These are phyloP conservation scores for Rauvolfia tetraphylla DNA, from an alignment of 257 asterid species.

Conservation along the genomic window DNA sequence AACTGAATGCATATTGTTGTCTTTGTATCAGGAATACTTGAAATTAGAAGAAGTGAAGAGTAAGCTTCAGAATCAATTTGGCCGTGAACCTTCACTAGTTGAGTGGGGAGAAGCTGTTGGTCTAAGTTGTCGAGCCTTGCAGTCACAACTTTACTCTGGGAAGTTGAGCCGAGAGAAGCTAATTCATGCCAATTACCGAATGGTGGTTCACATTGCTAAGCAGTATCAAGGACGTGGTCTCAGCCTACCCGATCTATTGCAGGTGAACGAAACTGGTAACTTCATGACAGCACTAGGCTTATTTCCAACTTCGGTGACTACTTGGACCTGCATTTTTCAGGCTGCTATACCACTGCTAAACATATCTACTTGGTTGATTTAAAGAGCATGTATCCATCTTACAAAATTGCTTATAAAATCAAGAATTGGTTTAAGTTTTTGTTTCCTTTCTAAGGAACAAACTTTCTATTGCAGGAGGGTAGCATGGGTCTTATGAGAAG, in stretches of 20 bases:
- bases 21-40: slow-evolving; percentile 47
- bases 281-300: slow-evolving; percentile 19
- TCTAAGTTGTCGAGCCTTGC: slow-evolving; percentile 50
- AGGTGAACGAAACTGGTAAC: slow-evolving; percentile 44
- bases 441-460: slow-evolving; percentile 13
- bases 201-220: slow-evolving; percentile 94
- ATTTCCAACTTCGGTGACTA: background rate
- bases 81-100: slow-evolving; percentile 64
- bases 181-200: slow-evolving; percentile 76
- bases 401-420: background rate
- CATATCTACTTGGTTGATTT: background rate
- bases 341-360: background rate
- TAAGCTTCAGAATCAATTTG: slow-evolving; percentile 54
- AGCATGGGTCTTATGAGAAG: slow-evolving; percentile 93
- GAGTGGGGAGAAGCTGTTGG: slow-evolving; percentile 89
- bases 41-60: slow-evolving; percentile 57
- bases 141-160: slow-evolving; percentile 54
- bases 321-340: background rate
- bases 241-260: slow-evolving; percentile 76
- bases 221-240: slow-evolving; percentile 89
- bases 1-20: slow-evolving; percentile 1
- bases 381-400: background rate
- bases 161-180: slow-evolving; percentile 69
- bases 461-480: slow-evolving; percentile 62
- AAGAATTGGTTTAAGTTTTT: background rate